Evolutionary conservation across 805 yeast genomes (phyloP).

Genomic region (Lachancea lanzarotensis): DNA sequence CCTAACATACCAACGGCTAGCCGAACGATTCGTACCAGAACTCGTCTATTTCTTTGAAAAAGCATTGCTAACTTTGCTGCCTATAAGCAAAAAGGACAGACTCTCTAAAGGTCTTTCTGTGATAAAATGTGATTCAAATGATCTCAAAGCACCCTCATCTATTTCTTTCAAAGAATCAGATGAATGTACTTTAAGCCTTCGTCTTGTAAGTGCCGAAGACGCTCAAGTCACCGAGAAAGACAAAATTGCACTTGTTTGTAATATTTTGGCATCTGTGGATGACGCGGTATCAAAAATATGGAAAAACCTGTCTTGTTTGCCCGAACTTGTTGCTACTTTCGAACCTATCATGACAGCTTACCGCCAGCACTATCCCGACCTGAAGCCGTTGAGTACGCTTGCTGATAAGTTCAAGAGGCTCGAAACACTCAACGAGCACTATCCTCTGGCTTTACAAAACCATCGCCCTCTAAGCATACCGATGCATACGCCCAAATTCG

Average conservation of each 20-base stretch:
- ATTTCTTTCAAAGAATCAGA: constrained; percentile 2
- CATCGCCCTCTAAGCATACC: constrained; percentile 83
- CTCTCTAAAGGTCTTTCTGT: constrained; percentile 4
- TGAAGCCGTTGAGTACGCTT: constrained; percentile 32
- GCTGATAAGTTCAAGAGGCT: constrained; percentile 44
- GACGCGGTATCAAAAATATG: constrained; percentile 37
- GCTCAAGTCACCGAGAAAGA: constrained; percentile 26
- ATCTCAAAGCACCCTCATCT: constrained; percentile 14
- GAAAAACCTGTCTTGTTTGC: constrained; percentile 56
- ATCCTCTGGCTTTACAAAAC: constrained; percentile 72
- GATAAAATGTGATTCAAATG: constrained; percentile 20
- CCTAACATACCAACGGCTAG: constrained; percentile 65
- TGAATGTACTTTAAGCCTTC: constrained; percentile 15
- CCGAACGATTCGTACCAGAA: constrained; percentile 83
- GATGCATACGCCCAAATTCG: constrained; percentile 83
- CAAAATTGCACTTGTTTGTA: constrained; percentile 22
- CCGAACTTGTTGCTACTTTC: constrained; percentile 52
- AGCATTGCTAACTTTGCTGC: constrained; percentile 40
- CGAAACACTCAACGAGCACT: constrained; percentile 45
- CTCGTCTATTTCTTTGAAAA: constrained; percentile 52
- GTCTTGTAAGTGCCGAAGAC: constrained; percentile 23
- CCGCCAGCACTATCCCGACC: constrained; percentile 32
- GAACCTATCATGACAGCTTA: constrained; percentile 37
- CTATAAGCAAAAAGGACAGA: constrained; percentile 28
- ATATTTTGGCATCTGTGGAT: constrained; percentile 30